Base-by-base conservation (phyloP, 108 stramenopile genomes). In the Seminavis robusta region DNA sequence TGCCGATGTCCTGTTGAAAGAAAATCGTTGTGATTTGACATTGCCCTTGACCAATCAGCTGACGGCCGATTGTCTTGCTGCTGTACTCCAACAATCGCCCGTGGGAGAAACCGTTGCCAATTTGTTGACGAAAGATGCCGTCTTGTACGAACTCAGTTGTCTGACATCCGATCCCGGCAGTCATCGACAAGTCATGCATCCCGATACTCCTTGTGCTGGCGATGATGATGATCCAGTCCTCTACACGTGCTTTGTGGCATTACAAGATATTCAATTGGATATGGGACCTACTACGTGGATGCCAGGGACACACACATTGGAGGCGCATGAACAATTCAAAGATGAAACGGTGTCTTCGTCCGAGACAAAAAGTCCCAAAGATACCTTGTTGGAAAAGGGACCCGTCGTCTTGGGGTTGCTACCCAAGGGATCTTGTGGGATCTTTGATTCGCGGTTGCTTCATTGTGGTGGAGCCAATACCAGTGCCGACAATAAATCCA, bases 231-330 rank as follows among this genome's bases (percentile, higher is more conserved):
- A 76, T 4, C 69, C 84, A 8, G 80, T 78, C 7, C 38, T 92
- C 55, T 67, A 73, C 43, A 92, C 91, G 4, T 89, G 87, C 45
- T 92, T 92, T 49, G 69, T 87, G 31, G 80, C 91, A 26, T 61
- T 92, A 42, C 91, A 92, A 52, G 85, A 92, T 56, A 74, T 88
- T 10, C 57, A 62, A 4, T 4, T 53, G 44, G 79, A 84, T 23
- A 92, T 92, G 91, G 91, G 86, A 16, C 91, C 91, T 13, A 92
- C 91, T 8, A 71, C 69, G 11, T 92, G 84, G 89, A 27, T 86
- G 23, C 86, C 82, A 8, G 30, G 69, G 3, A 92, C 86, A 4
- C 80, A 83, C 60, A 75, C 71, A 7, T 39, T 43, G 43, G 73
- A 63, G 52, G 65, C 66, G 8, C 90, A 87, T 56, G 71, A 55